A percentile compares a stretch with the other conserved stretches of the same genome.
Conservation (phyloP, 2,329 filamentous ascomycete genomes). For the Pyrenophora tritici-repentis region DNA sequence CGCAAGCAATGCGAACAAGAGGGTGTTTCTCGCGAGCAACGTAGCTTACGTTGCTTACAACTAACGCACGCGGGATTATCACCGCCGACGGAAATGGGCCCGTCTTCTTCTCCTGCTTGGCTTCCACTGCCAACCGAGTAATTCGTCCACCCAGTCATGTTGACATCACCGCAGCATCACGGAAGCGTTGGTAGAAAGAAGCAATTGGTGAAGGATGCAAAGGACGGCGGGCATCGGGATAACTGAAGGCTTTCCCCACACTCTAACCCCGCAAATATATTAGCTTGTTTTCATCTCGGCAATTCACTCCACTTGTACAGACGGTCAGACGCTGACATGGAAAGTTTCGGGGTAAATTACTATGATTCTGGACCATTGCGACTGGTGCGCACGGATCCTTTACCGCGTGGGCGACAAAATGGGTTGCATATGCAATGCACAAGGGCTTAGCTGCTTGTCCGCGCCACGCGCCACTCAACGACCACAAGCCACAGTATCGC, state of each 20-base stretch:
- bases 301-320: conserved; percentile 11
- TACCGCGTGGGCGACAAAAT: no score
- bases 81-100: conserved; percentile 30
- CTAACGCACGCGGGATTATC: conserved; percentile 39
- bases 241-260: conserved; percentile 33
- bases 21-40: conserved; percentile 39
- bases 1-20: conserved; percentile 42
- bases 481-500: no score
- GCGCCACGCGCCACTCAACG: no score
- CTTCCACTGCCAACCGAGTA: conserved; percentile 35
- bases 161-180: conserved; percentile 34
- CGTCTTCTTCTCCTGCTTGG: conserved; percentile 32
- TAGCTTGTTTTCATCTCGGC: conserved; percentile 20
- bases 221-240: conserved; percentile 33
- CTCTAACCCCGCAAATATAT: conserved; percentile 27
- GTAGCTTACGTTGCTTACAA: conserved; percentile 42
- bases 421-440: no score
- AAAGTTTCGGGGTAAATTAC: not conserved
- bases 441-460: no score
- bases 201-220: conserved; percentile 28
- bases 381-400: no score
- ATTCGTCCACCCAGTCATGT: conserved; percentile 39
- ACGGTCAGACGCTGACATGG: no score
- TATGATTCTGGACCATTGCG: no score
- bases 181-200: conserved; percentile 19